Conservation (phyloP, 805 yeast genomes). For the Spathaspora arborariae region DNA sequence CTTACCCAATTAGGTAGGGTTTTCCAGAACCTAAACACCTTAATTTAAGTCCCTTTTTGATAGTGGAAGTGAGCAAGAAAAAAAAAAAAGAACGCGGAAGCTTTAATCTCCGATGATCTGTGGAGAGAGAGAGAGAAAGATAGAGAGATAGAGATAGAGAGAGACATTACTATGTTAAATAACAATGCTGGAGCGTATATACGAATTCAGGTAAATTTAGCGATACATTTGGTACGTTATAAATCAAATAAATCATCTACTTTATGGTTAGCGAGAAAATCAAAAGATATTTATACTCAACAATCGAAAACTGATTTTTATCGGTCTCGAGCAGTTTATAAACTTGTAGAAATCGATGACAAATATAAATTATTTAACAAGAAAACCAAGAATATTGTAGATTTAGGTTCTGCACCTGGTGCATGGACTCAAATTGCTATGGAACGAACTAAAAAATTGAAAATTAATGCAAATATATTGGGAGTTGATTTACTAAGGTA, state of each 20-base stretch:
- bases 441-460: constrained; percentile 35
- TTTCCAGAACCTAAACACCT: neutral
- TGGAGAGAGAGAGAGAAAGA: neutral
- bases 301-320: constrained; percentile 62
- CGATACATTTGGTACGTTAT: constrained; percentile 1
- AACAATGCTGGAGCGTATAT: too few relatives aligned
- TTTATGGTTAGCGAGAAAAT: constrained; percentile 70
- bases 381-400: constrained; percentile 62
- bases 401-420: constrained; percentile 91
- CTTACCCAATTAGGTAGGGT: neutral
- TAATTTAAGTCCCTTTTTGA: too few relatives aligned
- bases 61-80: neutral
- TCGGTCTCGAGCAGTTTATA: constrained; percentile 88
- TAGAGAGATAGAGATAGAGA: too few relatives aligned
- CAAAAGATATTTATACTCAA: constrained; percentile 58
- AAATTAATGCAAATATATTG: constrained; percentile 48
- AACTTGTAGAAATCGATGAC: constrained; percentile 70
- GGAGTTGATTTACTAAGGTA: constrained; percentile 60
- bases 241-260: constrained; percentile 5
- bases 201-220: neutral
- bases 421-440: constrained; percentile 89
- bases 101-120: neutral
- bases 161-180: too few relatives aligned
- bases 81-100: neutral
- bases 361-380: constrained; percentile 54